Conservation (phyloP, 306 rosid genomes). For the Acacia confusa region DNA sequence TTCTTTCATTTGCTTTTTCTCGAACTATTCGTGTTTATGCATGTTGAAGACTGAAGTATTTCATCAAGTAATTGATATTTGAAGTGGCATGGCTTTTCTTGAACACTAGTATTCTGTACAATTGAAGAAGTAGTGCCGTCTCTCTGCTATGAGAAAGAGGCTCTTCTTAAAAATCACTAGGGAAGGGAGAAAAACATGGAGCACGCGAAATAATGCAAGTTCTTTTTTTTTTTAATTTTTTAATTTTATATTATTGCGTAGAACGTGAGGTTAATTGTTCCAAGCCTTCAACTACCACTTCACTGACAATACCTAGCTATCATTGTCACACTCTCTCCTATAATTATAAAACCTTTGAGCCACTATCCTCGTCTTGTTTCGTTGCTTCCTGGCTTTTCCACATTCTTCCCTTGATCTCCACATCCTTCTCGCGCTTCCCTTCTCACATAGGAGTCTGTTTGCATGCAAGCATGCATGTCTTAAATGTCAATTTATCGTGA, state of each 20-base stretch:
- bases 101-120: no score
- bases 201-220: background rate
- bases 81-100: no score
- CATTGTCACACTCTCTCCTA: background rate
- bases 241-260: no score
- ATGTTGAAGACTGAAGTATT: no score
- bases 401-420: background rate
- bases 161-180: no score
- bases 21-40: no score
- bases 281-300: background rate
- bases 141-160: no score
- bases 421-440: background rate
- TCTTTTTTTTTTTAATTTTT: background rate
- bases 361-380: background rate
- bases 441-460: background rate
- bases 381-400: background rate
- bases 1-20: no score
- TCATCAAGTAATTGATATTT: no score
- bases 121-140: no score
- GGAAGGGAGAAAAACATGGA: background rate
- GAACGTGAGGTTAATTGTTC: background rate
- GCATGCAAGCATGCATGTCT: background rate
- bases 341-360: background rate
- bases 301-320: background rate
- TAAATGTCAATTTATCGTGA: background rate